Conservation (phyloP, 768 basidiomycete genomes). For the Mycena rebaudengoi region DNA sequence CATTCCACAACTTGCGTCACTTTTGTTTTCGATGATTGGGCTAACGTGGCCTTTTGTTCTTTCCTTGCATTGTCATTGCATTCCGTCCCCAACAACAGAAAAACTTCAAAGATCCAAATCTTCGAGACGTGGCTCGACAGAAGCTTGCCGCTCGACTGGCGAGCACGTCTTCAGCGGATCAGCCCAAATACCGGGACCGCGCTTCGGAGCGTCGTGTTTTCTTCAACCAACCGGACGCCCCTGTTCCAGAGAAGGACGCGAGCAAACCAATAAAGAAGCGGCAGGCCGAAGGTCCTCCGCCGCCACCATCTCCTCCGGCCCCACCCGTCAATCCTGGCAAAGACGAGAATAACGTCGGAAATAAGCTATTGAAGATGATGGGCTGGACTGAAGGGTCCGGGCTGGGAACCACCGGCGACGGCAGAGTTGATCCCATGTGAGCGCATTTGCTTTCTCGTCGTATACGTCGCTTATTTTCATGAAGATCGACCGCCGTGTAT, state of each 20-base stretch:
- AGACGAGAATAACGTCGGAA: constrained; percentile 89
- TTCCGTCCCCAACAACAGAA: constrained; percentile 61
- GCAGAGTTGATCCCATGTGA: constrained; percentile 88
- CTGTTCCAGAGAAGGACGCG: constrained; percentile 61
- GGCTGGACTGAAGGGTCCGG: constrained; percentile 95
- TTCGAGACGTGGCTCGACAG: constrained; percentile 78
- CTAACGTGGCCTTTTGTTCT: constrained; percentile 25
- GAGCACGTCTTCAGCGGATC: constrained; percentile 43
- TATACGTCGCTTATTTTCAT: constrained; percentile 4
- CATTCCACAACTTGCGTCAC: constrained; percentile 48
- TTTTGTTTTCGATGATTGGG: constrained; percentile 25
- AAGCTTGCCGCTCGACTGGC: constrained; percentile 61
- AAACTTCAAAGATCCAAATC: constrained; percentile 78
- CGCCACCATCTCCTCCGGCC: constrained; percentile 69
- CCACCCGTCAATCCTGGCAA: constrained; percentile 74
- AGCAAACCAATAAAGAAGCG: constrained; percentile 43
- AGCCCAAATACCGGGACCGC: constrained; percentile 93
- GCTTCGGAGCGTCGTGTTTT: constrained; percentile 90
- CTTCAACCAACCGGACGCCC: constrained; percentile 92
- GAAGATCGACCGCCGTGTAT: constrained; percentile 85
- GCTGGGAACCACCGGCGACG: constrained; percentile 82
- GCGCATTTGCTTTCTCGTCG: constrained; percentile 35
- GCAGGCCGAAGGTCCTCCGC: constrained; percentile 66
- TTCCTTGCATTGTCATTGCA: constrained; percentile 27
- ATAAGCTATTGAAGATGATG: constrained; percentile 96